Evolutionary conservation across 805 yeast species (phyloP).

Genomic region (Sugiyamaella mastotermitis): DNA sequence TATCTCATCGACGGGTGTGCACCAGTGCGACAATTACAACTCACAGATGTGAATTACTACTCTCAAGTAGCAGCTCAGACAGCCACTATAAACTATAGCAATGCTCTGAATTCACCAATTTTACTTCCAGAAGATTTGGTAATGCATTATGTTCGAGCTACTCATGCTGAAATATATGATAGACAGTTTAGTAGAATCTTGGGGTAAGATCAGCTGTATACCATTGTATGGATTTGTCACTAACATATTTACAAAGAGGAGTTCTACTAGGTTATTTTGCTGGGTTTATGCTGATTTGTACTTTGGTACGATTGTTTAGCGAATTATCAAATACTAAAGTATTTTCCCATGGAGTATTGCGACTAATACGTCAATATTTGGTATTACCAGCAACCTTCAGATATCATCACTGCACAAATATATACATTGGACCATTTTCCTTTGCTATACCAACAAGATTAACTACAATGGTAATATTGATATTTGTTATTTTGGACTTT

Average conservation of each 20-base stretch:
- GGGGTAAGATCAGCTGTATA: conserved; percentile 2
- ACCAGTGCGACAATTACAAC: too few species aligned
- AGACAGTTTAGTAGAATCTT: not conserved
- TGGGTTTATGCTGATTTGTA: not conserved
- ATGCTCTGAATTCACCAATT: not conserved
- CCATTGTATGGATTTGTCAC: too few species aligned
- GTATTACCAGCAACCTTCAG: conserved; percentile 4
- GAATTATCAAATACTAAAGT: too few species aligned
- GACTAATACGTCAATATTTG: too few species aligned
- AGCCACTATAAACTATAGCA: too few species aligned
- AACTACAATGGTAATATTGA: conserved; percentile 26
- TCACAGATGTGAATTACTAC: too few species aligned
- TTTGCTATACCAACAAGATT: conserved; percentile 8
- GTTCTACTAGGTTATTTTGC: not conserved
- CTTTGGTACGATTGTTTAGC: too few species aligned
- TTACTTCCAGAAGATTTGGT: not conserved
- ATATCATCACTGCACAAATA: conserved; percentile 1
- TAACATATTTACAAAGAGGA: not conserved
- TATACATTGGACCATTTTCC: conserved; percentile 1
- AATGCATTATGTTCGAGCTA: not conserved
- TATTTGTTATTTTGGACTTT: conserved; percentile 28
- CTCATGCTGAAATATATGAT: not conserved
- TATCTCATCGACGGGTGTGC: not conserved
- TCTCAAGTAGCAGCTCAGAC: too few species aligned
- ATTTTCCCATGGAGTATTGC: too few species aligned